Evolutionary conservation across 306 rosid genomes (phyloP), one percentile per base, ranked within the genome.

Genomic region (Casuarina glauca): DNA sequence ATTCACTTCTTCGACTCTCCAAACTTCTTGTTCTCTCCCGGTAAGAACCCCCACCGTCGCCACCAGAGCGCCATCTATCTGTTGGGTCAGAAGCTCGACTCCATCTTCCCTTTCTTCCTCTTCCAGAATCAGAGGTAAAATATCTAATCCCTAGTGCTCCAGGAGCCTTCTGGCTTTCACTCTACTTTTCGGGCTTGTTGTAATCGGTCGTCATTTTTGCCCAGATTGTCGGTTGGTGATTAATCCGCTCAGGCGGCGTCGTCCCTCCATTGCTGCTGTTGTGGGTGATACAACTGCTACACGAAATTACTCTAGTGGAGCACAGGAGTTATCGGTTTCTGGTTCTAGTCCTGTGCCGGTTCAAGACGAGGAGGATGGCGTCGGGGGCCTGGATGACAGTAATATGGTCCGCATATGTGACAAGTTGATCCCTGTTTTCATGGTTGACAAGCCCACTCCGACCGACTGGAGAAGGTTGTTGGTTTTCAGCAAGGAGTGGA

Each of bases 401-500:
- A 72, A 75, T 75, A 93, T 89, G 96, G 69, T 57, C 70, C 55
- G 80, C 70, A 85, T 91, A n/a, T 95, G 96, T 2, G 90, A 95
- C 79, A 95, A 95, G 84, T 89, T 95, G 17, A 95, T 93, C 83
- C 97, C 84, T 26, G 93, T 95, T 82, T 95, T 95, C 88, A 49
- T 91, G 89, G 95, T 93, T 49, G 99, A 95, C 80, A 95, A 92
- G 83, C 91, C 97, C 44, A 86, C 91, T 48, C 87, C 97, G 43
- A 81, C 90, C 13, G 96, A 95, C 70, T 95, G 97, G 98, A 89
- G 97, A 79, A 88, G 87, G 58, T 84, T 95, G 81, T 75, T 95
- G 9, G 97, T 96, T 81, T 95, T 93, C 79, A 95, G 97, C 80
- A 91, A 76, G 87, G 89, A 86, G 69, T 95, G 97, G 99, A 62